Conservation (phyloP, 345 rosid species). For the Eucalyptus cloeziana region DNA sequence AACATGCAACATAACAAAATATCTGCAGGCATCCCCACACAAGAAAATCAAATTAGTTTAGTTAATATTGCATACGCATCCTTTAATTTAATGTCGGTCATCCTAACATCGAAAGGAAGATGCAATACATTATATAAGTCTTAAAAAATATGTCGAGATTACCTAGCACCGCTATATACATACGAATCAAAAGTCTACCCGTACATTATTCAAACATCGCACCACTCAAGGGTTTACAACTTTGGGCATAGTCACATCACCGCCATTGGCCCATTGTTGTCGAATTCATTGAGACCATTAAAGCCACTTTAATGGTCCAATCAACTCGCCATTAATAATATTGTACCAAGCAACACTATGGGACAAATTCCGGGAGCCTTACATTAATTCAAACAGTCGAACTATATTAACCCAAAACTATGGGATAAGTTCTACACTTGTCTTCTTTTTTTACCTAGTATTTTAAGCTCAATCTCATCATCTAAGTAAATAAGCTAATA, state of each 20-base stretch:
- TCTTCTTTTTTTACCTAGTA: too few species aligned
- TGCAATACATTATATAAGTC: not conserved
- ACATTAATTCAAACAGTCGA: not conserved
- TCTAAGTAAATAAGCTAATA: too few species aligned
- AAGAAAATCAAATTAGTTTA: not conserved
- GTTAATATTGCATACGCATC: not conserved
- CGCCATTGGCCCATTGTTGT: not conserved
- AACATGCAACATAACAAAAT: not conserved
- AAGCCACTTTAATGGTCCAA: not conserved
- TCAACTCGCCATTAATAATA: not conserved
- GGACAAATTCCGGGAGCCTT: not conserved
- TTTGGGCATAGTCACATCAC: not conserved
- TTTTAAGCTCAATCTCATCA: too few species aligned
- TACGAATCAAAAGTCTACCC: not conserved
- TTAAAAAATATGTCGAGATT: not conserved
- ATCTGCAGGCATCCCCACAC: not conserved
- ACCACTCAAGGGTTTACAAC: not conserved
- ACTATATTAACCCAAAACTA: not conserved
- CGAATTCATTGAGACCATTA: not conserved
- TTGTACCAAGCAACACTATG: not conserved
- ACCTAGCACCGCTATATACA: not conserved
- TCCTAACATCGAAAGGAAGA: not conserved
- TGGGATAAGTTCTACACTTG: too few species aligned
- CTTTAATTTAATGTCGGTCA: not conserved
- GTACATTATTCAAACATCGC: not conserved